Percentiles rank a stretch among this genome's conserved stretches.
Evolutionary conservation across 2,329 filamentous ascomycete genomes (phyloP).

Genomic region (Aspergillus felis): DNA sequence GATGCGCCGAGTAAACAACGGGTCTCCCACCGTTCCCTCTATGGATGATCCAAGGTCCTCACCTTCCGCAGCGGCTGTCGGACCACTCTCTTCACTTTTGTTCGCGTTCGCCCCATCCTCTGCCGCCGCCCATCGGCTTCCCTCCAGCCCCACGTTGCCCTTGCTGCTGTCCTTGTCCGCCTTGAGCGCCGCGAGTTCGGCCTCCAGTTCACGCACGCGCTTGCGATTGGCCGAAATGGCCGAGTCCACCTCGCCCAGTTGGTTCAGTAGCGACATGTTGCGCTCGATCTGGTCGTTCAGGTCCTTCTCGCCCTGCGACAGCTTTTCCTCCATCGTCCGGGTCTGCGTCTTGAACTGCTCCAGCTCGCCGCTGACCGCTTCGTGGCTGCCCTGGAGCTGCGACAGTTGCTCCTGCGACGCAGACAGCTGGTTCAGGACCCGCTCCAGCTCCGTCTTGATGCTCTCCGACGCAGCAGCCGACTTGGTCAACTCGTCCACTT

Average conservation of each 20-base stretch:
- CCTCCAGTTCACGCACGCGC: conserved; percentile 37
- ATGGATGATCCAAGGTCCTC: conserved; percentile 47
- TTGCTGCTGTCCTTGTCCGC: conserved; percentile 27
- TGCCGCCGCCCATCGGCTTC: conserved; percentile 40
- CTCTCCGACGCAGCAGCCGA: conserved; percentile 77
- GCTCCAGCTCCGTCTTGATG: conserved; percentile 63
- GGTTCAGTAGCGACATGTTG: conserved; percentile 38
- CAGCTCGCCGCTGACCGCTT: conserved; percentile 27
- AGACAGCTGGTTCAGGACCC: conserved; percentile 52
- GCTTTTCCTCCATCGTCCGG: conserved; percentile 30
- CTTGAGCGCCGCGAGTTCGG: conserved; percentile 35
- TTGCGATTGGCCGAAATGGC: conserved; percentile 33
- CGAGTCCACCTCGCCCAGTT: conserved; percentile 37
- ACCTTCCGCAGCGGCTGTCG: conserved; percentile 40
- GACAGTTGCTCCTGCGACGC: conserved; percentile 32
- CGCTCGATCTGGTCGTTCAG: conserved; percentile 39
- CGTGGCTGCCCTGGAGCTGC: conserved; percentile 28
- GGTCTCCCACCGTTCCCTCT: conserved; percentile 46
- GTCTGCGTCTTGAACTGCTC: conserved; percentile 27
- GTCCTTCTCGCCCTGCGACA: conserved; percentile 32
- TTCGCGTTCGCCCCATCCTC: conserved; percentile 26
- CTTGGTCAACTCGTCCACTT: conserved; percentile 77
- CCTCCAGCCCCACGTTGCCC: conserved; percentile 29
- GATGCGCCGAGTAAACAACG: conserved; percentile 31
- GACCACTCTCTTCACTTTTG: conserved; percentile 28